Conservation (phyloP, 768 basidiomycete genomes). For the Podaxis rugospora region DNA sequence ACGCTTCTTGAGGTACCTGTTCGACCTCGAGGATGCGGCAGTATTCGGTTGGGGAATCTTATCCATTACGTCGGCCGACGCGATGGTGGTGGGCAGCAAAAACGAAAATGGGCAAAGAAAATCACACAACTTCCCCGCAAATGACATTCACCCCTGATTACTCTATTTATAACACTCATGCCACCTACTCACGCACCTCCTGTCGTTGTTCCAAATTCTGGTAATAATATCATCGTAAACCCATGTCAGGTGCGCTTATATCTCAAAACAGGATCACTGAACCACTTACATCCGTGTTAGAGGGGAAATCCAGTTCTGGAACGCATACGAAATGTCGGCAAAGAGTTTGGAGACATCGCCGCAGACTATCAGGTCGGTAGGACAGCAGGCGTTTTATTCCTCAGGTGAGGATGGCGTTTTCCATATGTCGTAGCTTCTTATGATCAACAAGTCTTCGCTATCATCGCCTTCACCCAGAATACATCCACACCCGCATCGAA, state of each 20-base stretch:
- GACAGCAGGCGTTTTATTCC: slow-evolving; percentile 87
- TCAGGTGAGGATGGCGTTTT: slow-evolving; percentile 53
- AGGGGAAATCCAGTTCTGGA: slow-evolving; percentile 88
- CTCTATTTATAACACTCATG: slow-evolving; percentile 19
- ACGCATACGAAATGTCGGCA: slow-evolving; percentile 81
- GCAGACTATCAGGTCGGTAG: slow-evolving; percentile 95
- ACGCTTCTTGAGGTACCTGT: slow-evolving; percentile 9
- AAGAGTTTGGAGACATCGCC: slow-evolving; percentile 92
- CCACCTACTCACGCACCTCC: slow-evolving; percentile 35
- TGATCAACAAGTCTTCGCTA: slow-evolving; percentile 68
- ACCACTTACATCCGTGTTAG: slow-evolving; percentile 32
- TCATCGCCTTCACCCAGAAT: slow-evolving; percentile 96
- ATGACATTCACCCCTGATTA: slow-evolving; percentile 2
- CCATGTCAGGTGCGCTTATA: slow-evolving; percentile 46
- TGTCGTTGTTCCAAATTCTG: slow-evolving; percentile 58
- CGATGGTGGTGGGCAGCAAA: slow-evolving; percentile 12
- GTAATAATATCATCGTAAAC: slow-evolving; percentile 62
- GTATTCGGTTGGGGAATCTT: slow-evolving; percentile 25
- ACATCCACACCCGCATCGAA: slow-evolving; percentile 88
- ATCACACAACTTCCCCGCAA: background rate
- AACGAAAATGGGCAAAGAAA: background rate
- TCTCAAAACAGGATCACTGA: background rate
- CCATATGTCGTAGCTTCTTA: background rate
- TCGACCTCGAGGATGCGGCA: background rate
- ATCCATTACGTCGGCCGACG: slow-evolving; percentile 20